Percentiles rank a stretch among this genome's conserved stretches.
Conservation (phyloP, 192 early-diverging fungal genomes). For the Coemansia sp. region DNA sequence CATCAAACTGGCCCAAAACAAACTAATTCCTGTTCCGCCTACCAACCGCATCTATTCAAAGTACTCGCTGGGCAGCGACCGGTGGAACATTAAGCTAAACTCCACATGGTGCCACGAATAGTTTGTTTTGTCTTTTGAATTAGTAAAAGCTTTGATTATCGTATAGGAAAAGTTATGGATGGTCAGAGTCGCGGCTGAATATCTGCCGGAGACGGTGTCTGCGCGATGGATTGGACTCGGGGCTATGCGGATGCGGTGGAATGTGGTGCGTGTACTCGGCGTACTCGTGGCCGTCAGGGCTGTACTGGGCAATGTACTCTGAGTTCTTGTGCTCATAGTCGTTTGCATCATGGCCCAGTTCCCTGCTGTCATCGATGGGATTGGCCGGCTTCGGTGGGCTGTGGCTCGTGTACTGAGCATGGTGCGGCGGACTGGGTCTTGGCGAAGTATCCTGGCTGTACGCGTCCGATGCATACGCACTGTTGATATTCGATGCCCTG, state of each 20-base stretch:
- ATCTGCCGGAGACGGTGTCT: constrained; percentile 26
- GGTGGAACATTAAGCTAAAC: constrained; percentile 30
- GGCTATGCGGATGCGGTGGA: background rate
- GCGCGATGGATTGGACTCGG: constrained; percentile 12
- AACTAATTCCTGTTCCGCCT: constrained; percentile 59
- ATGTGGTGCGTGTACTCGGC: background rate
- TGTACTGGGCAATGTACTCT: background rate
- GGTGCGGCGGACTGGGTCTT: background rate
- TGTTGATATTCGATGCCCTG: background rate
- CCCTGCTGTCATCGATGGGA: constrained; percentile 2
- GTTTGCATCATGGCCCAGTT: background rate
- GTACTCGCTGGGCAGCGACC: constrained; percentile 37
- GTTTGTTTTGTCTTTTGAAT: no score
- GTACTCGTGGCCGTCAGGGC: background rate
- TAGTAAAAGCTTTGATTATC: background rate
- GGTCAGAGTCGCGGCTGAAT: background rate
- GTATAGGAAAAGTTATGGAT: background rate
- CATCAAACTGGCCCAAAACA: constrained; percentile 63
- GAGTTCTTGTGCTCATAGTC: background rate
- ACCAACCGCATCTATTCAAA: constrained; percentile 42
- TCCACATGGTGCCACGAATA: constrained; percentile 36
- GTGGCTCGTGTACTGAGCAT: no score
- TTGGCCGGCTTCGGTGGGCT: background rate
- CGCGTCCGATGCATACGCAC: background rate
- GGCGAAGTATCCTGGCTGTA: constrained; percentile 12